A percentile compares a stretch with the other conserved stretches of the same genome.
Conservation (phyloP, 2,329 filamentous ascomycete species). For the Aspergillus awamori region DNA sequence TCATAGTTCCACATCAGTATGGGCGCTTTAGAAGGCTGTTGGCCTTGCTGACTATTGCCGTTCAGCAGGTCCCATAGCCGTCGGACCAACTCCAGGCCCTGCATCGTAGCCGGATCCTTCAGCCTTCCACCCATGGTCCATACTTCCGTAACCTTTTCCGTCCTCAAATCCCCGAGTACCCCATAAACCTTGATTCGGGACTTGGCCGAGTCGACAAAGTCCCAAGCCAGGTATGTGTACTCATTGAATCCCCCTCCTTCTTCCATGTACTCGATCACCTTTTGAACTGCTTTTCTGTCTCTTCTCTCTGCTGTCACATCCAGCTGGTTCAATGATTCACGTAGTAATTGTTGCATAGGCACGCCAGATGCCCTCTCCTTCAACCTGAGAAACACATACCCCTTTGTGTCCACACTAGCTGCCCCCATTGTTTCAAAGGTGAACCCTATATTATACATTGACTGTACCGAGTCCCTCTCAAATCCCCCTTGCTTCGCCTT, state of each 20-base stretch:
- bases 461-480: not conserved
- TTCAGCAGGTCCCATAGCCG: slow-evolving; percentile 4
- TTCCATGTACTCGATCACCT: slow-evolving; percentile 1
- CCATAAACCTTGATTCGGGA: slow-evolving; percentile 6
- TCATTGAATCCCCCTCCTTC: not conserved
- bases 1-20: slow-evolving; percentile 3
- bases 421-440: not conserved
- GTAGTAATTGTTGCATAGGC: not conserved
- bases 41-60: not conserved
- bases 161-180: not conserved
- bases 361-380: not conserved
- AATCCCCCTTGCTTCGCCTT: not conserved
- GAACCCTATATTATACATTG: not conserved
- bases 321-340: not conserved
- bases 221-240: slow-evolving; percentile 7
- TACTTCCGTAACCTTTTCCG: not conserved
- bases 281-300: not conserved
- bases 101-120: not conserved
- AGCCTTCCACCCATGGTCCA: slow-evolving; percentile 3
- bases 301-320: not conserved
- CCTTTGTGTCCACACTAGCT: not conserved
- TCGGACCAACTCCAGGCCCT: slow-evolving; percentile 1
- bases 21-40: not conserved
- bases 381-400: not conserved
- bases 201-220: not conserved